phyloP scores from a whole-genome alignment of 2,329 filamentous ascomycete genomes.

The Orbilia oligospora region DNA sequence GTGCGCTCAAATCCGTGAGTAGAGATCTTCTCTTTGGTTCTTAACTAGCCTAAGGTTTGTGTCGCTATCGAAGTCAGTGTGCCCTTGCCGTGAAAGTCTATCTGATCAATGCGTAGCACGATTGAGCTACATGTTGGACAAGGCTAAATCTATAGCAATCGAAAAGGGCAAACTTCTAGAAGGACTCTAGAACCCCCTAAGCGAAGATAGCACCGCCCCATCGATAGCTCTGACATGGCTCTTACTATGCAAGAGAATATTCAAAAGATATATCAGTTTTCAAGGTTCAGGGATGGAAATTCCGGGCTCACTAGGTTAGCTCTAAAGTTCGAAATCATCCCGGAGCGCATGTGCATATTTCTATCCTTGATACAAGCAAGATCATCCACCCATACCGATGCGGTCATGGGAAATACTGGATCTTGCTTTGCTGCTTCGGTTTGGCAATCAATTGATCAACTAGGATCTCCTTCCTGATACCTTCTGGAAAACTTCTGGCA shows the following conservation, averaged over 20 bases:
- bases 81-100: neutral
- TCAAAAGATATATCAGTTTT: neutral
- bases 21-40: neutral
- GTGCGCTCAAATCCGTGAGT: neutral
- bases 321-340: neutral
- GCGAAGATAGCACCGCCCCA: constrained; percentile 12
- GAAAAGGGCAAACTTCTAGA: constrained; percentile 22
- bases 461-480: constrained; percentile 4
- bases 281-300: neutral
- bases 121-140: neutral
- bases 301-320: neutral
- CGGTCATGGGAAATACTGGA: neutral
- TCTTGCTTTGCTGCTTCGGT: constrained; percentile 2
- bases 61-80: neutral
- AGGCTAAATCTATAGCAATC: neutral
- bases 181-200: neutral
- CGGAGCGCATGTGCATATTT: neutral
- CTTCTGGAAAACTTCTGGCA: constrained; percentile 26
- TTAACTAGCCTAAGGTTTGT: no score
- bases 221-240: neutral
- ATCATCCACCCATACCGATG: neutral
- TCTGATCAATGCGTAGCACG: neutral
- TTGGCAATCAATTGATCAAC: constrained; percentile 5
- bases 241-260: neutral
- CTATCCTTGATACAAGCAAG: constrained; percentile 9